These are phyloP conservation scores for Vitellaria paradoxa DNA, from an alignment of 179 eudicot species.

Conservation along the genomic window DNA sequence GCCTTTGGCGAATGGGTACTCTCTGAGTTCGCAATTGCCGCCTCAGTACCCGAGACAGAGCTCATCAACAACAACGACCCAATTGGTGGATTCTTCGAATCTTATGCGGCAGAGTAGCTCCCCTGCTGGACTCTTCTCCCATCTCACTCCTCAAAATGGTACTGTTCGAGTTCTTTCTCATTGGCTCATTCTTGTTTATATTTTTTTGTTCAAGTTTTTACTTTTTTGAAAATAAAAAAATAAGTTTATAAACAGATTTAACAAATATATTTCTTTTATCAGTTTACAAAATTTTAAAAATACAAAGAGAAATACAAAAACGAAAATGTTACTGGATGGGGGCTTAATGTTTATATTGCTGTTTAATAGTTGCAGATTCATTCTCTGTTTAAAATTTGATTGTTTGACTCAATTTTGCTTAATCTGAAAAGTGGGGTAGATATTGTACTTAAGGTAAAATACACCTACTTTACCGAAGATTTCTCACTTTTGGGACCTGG, in stretches of 20 bases:
- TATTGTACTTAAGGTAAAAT: neutral
- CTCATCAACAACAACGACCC: slow-evolving; percentile 11
- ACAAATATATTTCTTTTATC: no score
- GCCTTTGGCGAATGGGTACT: slow-evolving; percentile 22
- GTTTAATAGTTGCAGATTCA: neutral
- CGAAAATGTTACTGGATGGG: no score
- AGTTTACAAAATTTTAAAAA: no score
- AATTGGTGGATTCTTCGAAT: slow-evolving; percentile 29
- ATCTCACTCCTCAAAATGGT: slow-evolving; percentile 61
- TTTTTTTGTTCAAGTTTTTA: no score
- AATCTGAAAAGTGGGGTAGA: slow-evolving; percentile 1
- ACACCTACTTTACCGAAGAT: no score
- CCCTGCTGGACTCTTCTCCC: slow-evolving; percentile 72
- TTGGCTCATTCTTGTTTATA: neutral
- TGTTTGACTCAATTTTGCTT: neutral
- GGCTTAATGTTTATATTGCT: neutral
- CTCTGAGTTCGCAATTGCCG: slow-evolving; percentile 30
- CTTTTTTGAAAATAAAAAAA: no score
- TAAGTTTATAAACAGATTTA: no score
- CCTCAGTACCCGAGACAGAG: slow-evolving; percentile 36
- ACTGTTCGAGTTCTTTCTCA: slow-evolving; percentile 11
- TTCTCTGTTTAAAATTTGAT: neutral
- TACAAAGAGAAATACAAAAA: no score
- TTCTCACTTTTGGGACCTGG: no score
- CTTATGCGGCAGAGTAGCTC: slow-evolving; percentile 69